Base-by-base conservation (phyloP, 176 grass and related monocot species). In the Tillandsia leiboldiana region DNA sequence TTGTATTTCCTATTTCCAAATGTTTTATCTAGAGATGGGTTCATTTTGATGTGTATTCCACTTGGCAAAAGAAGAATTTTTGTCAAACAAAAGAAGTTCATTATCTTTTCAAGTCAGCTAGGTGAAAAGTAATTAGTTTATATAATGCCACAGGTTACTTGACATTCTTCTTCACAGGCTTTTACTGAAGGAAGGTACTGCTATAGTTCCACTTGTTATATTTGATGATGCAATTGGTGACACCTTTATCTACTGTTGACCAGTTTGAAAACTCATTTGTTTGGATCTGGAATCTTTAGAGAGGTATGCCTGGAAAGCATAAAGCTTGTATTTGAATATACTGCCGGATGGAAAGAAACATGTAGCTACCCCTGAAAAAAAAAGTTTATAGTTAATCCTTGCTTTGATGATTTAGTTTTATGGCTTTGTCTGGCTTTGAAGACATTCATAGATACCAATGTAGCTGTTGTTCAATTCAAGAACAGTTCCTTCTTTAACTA, bases 211-310 rank as follows among this genome's bases (percentile, higher is more conserved):
- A 83, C 87, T 93, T 99, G 81, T 99, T 99, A 99, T 99, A 88
- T 92, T 93, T 99, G 86, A 87, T 90, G 86, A 93, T 99, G 89
- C 89, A 93, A 90, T 88, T 99, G 94, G 94, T 99, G 94, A 92
- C 78, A 87, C 85, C 88, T 87, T 96, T 87, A 86, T 96, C 91
- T 91, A 96, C 88, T 96, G 85, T 91, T 96, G 88, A 86, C 83
- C 92, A 88, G 87, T 89, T 92, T 92, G 86, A 87, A 90, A 87
- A 79, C 84, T 97, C 89, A 54, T 95, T 95, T 80, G 29, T 95
- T 95, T 95, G 84, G 83, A 87, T 95, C 83, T 95, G 87, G 87
- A 87, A 80, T 92, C 87, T 71, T 85, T 85, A 86, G 91, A 89
- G 88, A 99, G 94, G 94, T 93, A 99, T 93, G 94, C 87, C 89